Evolutionary conservation across 305 asterid species (phyloP).

Genomic region (Petunia hybrid): DNA sequence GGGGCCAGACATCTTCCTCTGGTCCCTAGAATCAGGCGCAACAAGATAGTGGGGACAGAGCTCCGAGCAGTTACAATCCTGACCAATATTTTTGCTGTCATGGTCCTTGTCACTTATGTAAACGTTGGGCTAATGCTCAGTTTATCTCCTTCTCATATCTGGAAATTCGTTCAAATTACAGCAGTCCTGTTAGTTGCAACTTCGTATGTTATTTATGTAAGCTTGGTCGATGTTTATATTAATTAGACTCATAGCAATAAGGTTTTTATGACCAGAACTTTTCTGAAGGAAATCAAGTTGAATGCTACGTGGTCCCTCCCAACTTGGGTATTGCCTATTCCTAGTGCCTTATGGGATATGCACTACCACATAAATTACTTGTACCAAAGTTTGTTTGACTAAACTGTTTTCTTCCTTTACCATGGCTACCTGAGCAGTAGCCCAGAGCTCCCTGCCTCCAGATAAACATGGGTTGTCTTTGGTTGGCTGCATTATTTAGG

Average conservation of each 20-base stretch:
- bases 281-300: conserved; percentile 24
- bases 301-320: conserved; percentile 3
- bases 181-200: conserved; percentile 14
- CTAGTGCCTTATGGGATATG: conserved; percentile 6
- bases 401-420: neutral
- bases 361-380: conserved; percentile 8
- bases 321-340: neutral
- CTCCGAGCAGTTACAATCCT: conserved; percentile 6
- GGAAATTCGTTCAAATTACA: conserved; percentile 13
- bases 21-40: conserved; percentile 11
- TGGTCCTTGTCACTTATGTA: conserved; percentile 9
- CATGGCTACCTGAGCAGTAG: conserved; percentile 13
- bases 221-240: no score
- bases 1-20: neutral
- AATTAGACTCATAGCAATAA: no score
- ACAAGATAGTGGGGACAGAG: neutral
- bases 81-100: conserved; percentile 7
- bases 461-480: conserved; percentile 23
- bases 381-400: neutral
- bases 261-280: no score
- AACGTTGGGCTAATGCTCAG: neutral
- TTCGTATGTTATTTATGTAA: neutral
- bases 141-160: neutral
- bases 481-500: neutral
- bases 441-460: conserved; percentile 3